A percentile compares a stretch with the other conserved stretches of the same genome.
Evolutionary conservation across 257 asterid genomes (phyloP).

Genomic region (Petunia secreta): DNA sequence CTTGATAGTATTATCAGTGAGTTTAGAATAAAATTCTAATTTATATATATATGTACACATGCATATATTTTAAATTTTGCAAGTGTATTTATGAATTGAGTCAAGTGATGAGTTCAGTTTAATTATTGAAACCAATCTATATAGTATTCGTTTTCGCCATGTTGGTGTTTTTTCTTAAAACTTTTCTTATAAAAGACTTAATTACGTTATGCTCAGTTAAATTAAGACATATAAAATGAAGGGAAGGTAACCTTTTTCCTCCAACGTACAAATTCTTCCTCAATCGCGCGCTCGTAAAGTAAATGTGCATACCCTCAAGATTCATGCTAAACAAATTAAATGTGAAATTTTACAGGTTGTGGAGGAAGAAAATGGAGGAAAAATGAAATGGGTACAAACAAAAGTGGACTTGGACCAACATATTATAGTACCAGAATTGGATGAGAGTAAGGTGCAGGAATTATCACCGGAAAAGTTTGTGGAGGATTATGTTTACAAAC

Average conservation of each 20-base stretch:
- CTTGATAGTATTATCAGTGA: background rate
- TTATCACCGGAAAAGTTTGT: conserved; percentile 31
- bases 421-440: conserved; percentile 24
- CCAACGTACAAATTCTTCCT: no score
- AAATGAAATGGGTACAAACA: conserved; percentile 41
- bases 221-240: no score
- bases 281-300: no score
- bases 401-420: conserved; percentile 39
- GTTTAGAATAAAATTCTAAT: background rate
- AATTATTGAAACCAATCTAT: no score
- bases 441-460: background rate
- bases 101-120: no score
- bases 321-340: background rate
- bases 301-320: background rate
- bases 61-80: no score
- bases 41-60: background rate
- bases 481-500: conserved; percentile 40
- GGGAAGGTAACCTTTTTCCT: no score
- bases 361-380: conserved; percentile 30
- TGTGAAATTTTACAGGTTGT: conserved; percentile 20
- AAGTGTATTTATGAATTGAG: no score
- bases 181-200: no score
- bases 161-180: no score
- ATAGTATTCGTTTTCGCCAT: no score
- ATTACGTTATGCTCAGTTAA: no score